phyloP scores from a whole-genome alignment of 2,329 filamentous ascomycete species.

The Claviceps quebecensis region DNA sequence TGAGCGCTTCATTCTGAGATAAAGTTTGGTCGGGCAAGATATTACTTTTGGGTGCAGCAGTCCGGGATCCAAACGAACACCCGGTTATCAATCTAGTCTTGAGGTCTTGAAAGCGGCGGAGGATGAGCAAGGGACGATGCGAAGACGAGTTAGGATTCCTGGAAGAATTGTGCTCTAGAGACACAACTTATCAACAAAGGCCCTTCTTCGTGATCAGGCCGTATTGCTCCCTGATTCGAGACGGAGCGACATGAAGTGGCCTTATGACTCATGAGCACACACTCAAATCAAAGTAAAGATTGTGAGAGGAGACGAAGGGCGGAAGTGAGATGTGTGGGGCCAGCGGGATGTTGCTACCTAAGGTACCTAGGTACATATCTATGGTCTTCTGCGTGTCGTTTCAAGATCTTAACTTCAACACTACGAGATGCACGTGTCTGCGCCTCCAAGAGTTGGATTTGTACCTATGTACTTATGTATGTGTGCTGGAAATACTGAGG shows the following conservation, averaged over 20 bases:
- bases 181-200: neutral
- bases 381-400: too few relatives aligned
- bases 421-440: too few relatives aligned
- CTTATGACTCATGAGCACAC: neutral
- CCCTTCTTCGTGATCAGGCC: neutral
- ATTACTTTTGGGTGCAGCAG: constrained; percentile 6
- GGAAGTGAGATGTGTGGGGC: neutral
- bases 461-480: too few relatives aligned
- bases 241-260: neutral
- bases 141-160: too few relatives aligned
- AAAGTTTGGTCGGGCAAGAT: constrained; percentile 2
- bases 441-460: too few relatives aligned
- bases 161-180: neutral
- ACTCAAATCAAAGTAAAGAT: neutral
- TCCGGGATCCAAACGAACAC: neutral
- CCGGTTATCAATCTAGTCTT: neutral
- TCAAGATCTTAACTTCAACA: too few relatives aligned
- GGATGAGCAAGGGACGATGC: neutral
- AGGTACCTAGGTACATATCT: too few relatives aligned
- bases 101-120: neutral
- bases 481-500: too few relatives aligned
- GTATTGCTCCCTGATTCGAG: neutral
- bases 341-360: neutral
- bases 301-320: neutral
- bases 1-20: constrained; percentile 44